A percentile compares a stretch with the other conserved stretches of the same genome.
Evolutionary conservation across 768 basidiomycete genomes (phyloP).

Genomic region (Macrolepiota albuminosa): DNA sequence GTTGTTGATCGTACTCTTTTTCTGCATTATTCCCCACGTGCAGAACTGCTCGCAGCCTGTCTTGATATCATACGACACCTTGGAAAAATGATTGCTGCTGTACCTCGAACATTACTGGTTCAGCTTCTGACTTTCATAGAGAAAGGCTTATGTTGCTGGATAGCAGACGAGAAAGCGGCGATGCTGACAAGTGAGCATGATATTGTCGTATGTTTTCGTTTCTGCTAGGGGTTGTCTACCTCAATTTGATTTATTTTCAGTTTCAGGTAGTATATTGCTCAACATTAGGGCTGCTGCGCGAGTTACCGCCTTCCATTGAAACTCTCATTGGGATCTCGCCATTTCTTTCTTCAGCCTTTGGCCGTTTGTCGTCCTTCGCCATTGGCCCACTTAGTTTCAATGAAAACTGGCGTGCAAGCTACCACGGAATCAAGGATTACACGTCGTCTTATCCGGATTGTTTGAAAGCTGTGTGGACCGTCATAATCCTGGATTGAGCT

Average conservation of each 20-base stretch:
- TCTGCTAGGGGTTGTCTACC: too few relatives aligned
- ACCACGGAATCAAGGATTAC: constrained; percentile 37
- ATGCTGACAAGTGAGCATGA: constrained; percentile 43
- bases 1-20: constrained; percentile 26
- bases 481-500: constrained; percentile 43
- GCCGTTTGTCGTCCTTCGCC: constrained; percentile 35
- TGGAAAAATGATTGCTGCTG: constrained; percentile 26
- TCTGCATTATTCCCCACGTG: constrained; percentile 27
- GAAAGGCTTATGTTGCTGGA: constrained; percentile 44
- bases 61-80: constrained; percentile 32
- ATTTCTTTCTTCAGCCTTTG: constrained; percentile 50
- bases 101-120: constrained; percentile 6
- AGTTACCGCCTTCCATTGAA: constrained; percentile 33
- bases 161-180: constrained; percentile 38
- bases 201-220: constrained; percentile 33
- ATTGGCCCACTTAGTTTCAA: constrained; percentile 50
- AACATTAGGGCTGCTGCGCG: constrained; percentile 34
- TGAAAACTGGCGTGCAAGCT: constrained; percentile 54
- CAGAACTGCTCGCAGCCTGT: constrained; percentile 22
- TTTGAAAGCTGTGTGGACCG: constrained; percentile 23
- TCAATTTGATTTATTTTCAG: constrained; percentile 16
- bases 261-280: constrained; percentile 38
- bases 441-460: constrained; percentile 16
- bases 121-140: constrained; percentile 30
- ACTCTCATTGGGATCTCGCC: constrained; percentile 35